phyloP scores from a whole-genome alignment of 2,329 filamentous ascomycete species.

The Xylariales sp. region DNA sequence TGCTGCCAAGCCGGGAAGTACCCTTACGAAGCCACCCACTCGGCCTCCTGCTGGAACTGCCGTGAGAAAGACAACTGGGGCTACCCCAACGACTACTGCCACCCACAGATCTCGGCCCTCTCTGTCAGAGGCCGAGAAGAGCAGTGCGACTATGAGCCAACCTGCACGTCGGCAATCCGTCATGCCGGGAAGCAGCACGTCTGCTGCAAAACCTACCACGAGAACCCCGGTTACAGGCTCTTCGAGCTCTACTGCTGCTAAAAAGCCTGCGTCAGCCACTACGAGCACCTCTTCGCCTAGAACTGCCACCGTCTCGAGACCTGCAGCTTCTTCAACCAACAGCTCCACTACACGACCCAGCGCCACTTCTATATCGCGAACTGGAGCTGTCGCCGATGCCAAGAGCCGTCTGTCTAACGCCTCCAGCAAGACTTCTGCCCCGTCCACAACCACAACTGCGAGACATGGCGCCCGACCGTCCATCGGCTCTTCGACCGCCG shows the following conservation, averaged over 20 bases:
- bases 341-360: slow-evolving; percentile 21
- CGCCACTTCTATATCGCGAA: too few species aligned
- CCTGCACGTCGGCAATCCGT: slow-evolving; percentile 40
- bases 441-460: slow-evolving; percentile 32
- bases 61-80: slow-evolving; percentile 29
- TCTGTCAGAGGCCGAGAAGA: slow-evolving; percentile 45
- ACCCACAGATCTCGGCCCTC: slow-evolving; percentile 44
- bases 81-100: slow-evolving; percentile 32
- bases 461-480: slow-evolving; percentile 40
- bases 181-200: slow-evolving; percentile 32
- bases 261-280: slow-evolving; percentile 22
- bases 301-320: slow-evolving; percentile 29
- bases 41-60: slow-evolving; percentile 37
- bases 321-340: slow-evolving; percentile 32
- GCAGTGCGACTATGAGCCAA: slow-evolving; percentile 35
- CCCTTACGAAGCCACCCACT: slow-evolving; percentile 44
- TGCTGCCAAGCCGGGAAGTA: slow-evolving; percentile 31
- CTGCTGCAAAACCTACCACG: slow-evolving; percentile 26
- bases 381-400: too few species aligned
- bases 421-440: slow-evolving; percentile 25
- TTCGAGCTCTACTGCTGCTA: slow-evolving; percentile 25
- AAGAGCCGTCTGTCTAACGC: slow-evolving; percentile 12
- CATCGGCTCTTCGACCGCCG: slow-evolving; percentile 29
- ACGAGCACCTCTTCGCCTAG: slow-evolving; percentile 25
- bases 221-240: slow-evolving; percentile 29